Evolutionary conservation across 2,329 filamentous ascomycete genomes (phyloP), one percentile per base, ranked within the genome.

Genomic region (Lasiodiplodia citricola): DNA sequence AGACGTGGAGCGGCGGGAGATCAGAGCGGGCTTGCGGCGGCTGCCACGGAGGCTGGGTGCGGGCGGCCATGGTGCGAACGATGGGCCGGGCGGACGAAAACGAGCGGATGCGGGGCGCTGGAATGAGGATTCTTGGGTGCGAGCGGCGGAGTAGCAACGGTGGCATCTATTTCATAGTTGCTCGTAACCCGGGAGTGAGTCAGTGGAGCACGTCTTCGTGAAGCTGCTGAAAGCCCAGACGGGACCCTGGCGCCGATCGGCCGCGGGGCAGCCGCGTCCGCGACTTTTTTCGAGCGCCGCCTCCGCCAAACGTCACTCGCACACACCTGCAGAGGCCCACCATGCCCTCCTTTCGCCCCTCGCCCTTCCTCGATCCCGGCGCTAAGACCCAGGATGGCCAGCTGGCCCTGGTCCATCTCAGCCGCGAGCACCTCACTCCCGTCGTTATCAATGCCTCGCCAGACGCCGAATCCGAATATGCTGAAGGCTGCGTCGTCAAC

Each of bases 351-450:
- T 41, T 67, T 57, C 47, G 56, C 16, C 72, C 80, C 1, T 97
- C 94, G 11, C 91, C 94, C 0, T 98, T 99, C 74, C 86, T 98
- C 50, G 87, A 91, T 66, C 90, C 92, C 0, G 89, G 90, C 18
- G 76, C 84, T 3, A 80, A 82, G 23, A 90, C 94, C 4, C 83
- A 85, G 13, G 82, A 88, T 25, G 86, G 91, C 73, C 86, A 86
- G 3, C 87, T 98, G 55, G 92, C 94, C 31, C 91, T 98, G 70
- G 86, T 97, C 69, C 92, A 97, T 77, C 87, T 99, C 65, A 95
- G 93, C 70, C 91, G 94, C 81, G 94, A 98, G 80, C 91, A 91
- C 70, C 89, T 94, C 71, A 86, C 94, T 50, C 93, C 95, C 8
- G 85, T 94, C 31, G 89, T 92, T 70, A 76, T 86, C 72, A 70